Conservation (phyloP, 2,329 filamentous ascomycete genomes). For the Exophiala sideris region DNA sequence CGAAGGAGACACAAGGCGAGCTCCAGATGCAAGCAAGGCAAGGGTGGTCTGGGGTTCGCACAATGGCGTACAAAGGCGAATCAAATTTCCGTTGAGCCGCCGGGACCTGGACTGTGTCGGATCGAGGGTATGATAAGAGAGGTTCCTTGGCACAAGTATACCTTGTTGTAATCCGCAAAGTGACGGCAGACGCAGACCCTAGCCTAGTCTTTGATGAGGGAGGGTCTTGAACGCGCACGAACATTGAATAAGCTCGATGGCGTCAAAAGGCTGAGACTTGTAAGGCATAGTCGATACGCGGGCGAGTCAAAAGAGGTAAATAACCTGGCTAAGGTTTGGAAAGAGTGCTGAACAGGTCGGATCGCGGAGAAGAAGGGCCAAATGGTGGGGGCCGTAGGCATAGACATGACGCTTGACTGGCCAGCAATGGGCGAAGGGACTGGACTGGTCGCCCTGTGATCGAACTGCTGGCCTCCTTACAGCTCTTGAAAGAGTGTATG, state of each 20-base stretch:
- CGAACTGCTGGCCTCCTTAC: background rate
- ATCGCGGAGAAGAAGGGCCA: background rate
- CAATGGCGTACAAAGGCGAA: constrained; percentile 20
- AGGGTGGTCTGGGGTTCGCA: constrained; percentile 1
- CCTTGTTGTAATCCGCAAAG: background rate
- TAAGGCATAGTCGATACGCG: background rate
- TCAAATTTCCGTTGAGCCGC: constrained; percentile 21
- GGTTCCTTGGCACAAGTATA: background rate
- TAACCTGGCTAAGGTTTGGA: background rate
- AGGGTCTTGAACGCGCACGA: background rate
- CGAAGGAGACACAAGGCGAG: background rate
- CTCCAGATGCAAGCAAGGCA: constrained; percentile 11
- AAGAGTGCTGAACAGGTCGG: background rate
- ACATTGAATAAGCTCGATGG: background rate
- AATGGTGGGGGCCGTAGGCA: background rate
- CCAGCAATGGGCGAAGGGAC: background rate
- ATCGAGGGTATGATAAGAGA: background rate
- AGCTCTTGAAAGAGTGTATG: background rate
- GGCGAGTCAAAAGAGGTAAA: background rate
- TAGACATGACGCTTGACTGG: background rate
- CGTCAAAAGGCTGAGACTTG: background rate
- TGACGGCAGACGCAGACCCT: constrained; percentile 1
- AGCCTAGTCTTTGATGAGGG: background rate
- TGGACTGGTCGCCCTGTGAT: background rate
- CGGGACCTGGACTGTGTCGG: background rate